phyloP scores from a whole-genome alignment of 768 basidiomycete genomes.

The Kwoniella newhampshirensis region DNA sequence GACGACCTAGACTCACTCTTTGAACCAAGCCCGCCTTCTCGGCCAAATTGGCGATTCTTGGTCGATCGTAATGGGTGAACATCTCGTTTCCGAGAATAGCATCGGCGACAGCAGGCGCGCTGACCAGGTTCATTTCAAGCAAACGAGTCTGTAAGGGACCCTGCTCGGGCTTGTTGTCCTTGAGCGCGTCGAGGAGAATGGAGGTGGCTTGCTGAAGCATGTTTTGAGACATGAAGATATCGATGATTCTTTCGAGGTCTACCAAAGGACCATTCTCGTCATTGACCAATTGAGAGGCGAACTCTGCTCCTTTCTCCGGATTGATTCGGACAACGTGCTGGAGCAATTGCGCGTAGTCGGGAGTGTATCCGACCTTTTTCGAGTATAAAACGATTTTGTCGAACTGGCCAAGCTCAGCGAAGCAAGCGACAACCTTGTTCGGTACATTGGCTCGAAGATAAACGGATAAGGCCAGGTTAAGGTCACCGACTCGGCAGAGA shows the following conservation, averaged over 20 bases:
- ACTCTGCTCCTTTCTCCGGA: conserved; percentile 97
- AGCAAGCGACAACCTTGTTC: conserved; percentile 98
- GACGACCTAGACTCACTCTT: conserved; percentile 61
- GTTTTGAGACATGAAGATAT: conserved; percentile 99
- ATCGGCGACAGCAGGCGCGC: conserved; percentile 97
- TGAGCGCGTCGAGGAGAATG: conserved; percentile 93
- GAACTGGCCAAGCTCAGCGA: conserved; percentile 96
- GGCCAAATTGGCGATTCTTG: conserved; percentile 94
- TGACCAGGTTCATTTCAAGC: conserved; percentile 94
- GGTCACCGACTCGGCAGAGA: conserved; percentile 88
- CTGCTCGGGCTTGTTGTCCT: conserved; percentile 97
- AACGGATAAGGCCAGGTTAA: conserved; percentile 95
- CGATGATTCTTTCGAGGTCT: conserved; percentile 92
- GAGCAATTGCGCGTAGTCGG: conserved; percentile 86
- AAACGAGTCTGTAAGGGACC: conserved; percentile 92
- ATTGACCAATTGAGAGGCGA: conserved; percentile 89
- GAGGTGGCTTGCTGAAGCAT: conserved; percentile 99
- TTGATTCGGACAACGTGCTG: conserved; percentile 96
- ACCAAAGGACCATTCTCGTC: conserved; percentile 90
- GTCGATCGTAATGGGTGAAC: conserved; percentile 94
- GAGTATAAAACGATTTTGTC: conserved; percentile 97
- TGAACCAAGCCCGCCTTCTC: conserved; percentile 97
- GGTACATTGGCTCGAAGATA: conserved; percentile 97
- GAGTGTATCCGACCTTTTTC: conserved; percentile 91
- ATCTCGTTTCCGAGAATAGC: conserved; percentile 98